Conservation (phyloP, 169 alveolate species). For the Theileria parva region DNA sequence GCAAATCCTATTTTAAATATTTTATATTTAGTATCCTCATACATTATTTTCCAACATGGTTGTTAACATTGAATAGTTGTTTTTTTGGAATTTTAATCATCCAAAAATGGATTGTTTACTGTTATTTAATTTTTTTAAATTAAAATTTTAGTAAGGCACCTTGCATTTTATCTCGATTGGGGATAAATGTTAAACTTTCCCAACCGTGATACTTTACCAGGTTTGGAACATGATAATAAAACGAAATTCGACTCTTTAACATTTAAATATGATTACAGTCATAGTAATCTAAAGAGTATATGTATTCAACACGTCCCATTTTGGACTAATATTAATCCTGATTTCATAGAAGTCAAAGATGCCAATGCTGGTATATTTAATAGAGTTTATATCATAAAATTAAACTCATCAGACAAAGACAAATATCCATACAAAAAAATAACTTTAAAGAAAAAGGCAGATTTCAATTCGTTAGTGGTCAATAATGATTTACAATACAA, state of each 20-base stretch:
- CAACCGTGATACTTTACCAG: not conserved
- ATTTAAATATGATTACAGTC: not conserved
- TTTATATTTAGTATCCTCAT: not conserved
- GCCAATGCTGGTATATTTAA: constrained; percentile 17
- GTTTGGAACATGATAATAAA: not conserved
- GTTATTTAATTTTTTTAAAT: too few relatives aligned
- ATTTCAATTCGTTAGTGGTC: constrained; percentile 62
- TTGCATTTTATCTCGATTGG: not conserved
- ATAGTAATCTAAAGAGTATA: not conserved
- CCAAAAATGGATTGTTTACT: not conserved
- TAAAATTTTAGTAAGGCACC: not conserved
- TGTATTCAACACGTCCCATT: constrained; percentile 33
- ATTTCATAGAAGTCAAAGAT: not conserved
- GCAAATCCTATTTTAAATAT: not conserved
- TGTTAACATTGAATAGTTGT: not conserved
- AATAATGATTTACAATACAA: constrained; percentile 70
- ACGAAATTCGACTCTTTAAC: not conserved
- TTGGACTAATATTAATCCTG: constrained; percentile 20
- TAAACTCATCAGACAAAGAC: not conserved
- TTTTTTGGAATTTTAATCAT: not conserved
- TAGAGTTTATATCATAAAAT: constrained; percentile 7
- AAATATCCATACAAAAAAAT: constrained; percentile 13
- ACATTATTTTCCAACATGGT: not conserved
- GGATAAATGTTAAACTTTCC: not conserved
- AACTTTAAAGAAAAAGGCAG: constrained; percentile 67